Evolutionary conservation across 2,329 filamentous ascomycete species (phyloP), one percentile per base, ranked within the genome.

Genomic region (Alternaria rosae): DNA sequence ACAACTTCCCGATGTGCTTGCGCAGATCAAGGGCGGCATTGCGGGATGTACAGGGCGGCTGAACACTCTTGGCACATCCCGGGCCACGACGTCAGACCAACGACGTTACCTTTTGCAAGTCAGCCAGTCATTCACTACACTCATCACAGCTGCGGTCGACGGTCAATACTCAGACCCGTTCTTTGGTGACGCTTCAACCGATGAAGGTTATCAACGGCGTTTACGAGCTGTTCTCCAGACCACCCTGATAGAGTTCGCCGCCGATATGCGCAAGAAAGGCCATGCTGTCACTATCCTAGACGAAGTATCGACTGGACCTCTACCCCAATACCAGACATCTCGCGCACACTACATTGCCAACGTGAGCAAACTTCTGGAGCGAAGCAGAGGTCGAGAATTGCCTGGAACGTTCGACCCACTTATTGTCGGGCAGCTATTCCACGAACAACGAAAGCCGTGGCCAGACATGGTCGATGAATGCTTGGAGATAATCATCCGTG

Each of bases 11-110:
- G 70, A 76, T 28, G 68, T 81, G 4, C 73, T 79, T 1, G 25
- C 13, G 1, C 59, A 66, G 38, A 69, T 79, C 13, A 42, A 65
- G 13, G 56, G 73, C 8, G 66, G 62, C 42, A 60, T 74, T 67
- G 28, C 26, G 11, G 64, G 59, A 6, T 73, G 59, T 54, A 62
- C 45, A 4, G 38, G 28, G 55, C 61, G 65, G 30, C 73, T 90
- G 5, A 62, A 79, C 1, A 73, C 74, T 4, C 78, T 91, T 0
- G 88, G 88, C 0, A 70, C 78, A 3, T 74, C 83, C 1, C 78
- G 86, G 10, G 73, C 69, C 1, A 85, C 81, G 0, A 15, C 78
- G 0, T 62, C 78, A 1, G 82, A 88, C 55, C 86, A 89, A 57
- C 80, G 78, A 0, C 70, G 74, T 0, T 85, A 85, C 48, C 76